These are phyloP conservation scores for Penicillium crystallinum DNA, from an alignment of 495 filamentous ascomycete genomes.

Conservation along the genomic window DNA sequence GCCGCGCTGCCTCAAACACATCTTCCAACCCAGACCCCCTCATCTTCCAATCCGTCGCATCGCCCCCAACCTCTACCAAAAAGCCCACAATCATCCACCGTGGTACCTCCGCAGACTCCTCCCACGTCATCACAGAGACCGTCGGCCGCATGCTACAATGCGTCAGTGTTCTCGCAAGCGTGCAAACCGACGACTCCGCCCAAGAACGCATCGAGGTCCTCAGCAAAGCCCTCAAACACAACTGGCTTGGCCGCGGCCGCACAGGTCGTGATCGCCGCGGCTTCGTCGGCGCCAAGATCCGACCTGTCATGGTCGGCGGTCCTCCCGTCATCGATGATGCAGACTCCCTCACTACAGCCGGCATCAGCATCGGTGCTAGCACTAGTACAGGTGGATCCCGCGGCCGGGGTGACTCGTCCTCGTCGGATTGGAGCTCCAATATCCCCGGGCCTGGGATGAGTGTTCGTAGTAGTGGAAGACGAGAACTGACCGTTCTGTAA, in stretches of 20 bases:
- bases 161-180: slow-evolving; percentile 78
- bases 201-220: slow-evolving; percentile 80
- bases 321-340: slow-evolving; percentile 18
- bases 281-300: slow-evolving; percentile 68
- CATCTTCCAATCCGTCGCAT: slow-evolving; percentile 51
- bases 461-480: slow-evolving; percentile 22
- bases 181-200: slow-evolving; percentile 64
- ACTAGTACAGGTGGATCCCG: slow-evolving; percentile 22
- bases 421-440: slow-evolving; percentile 24
- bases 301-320: slow-evolving; percentile 32
- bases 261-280: slow-evolving; percentile 86
- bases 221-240: slow-evolving; percentile 81
- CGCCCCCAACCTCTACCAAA: slow-evolving; percentile 31
- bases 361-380: slow-evolving; percentile 23
- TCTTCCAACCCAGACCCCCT: slow-evolving; percentile 51
- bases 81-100: slow-evolving; percentile 41
- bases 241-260: slow-evolving; percentile 88
- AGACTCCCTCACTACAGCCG: slow-evolving; percentile 25
- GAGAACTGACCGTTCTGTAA: slow-evolving; percentile 34
- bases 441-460: slow-evolving; percentile 15
- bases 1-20: slow-evolving; percentile 83
- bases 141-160: slow-evolving; percentile 96
- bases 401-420: slow-evolving; percentile 21
- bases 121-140: slow-evolving; percentile 80
- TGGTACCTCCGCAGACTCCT: slow-evolving; percentile 51